These are phyloP conservation scores for Umbelopsis sp. DNA, from an alignment of 371 early-diverging fungal genomes.

Conservation along the genomic window DNA sequence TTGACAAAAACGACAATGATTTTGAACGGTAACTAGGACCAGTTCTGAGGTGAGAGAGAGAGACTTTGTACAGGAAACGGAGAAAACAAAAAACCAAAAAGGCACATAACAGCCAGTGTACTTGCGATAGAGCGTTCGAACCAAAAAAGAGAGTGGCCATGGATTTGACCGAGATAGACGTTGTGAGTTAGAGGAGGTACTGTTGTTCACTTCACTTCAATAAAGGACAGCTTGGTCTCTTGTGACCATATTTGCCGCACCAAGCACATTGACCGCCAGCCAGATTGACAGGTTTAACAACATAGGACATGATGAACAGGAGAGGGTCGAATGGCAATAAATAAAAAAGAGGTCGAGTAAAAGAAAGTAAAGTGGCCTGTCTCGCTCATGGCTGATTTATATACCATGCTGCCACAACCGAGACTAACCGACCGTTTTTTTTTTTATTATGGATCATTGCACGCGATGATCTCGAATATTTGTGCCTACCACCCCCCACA, in stretches of 20 bases:
- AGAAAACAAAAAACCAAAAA: too few species aligned
- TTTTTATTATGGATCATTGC: neutral
- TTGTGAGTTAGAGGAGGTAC: too few species aligned
- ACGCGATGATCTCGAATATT: constrained; percentile 9
- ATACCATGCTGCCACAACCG: too few species aligned
- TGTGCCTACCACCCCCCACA: constrained; percentile 4
- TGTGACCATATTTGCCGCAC: constrained; percentile 30
- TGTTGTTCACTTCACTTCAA: constrained; percentile 18
- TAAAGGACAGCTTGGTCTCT: constrained; percentile 24
- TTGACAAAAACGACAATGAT: neutral
- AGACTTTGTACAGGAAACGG: too few species aligned
- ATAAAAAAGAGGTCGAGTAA: neutral
- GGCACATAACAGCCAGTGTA: too few species aligned
- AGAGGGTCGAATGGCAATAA: neutral
- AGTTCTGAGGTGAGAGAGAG: too few species aligned
- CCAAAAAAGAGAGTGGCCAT: too few species aligned
- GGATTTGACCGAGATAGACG: too few species aligned
- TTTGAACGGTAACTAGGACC: too few species aligned
- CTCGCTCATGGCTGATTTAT: neutral
- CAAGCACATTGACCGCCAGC: constrained; percentile 29
- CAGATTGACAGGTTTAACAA: constrained; percentile 25
- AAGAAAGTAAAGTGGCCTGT: constrained; percentile 11
- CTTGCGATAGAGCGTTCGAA: too few species aligned
- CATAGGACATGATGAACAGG: constrained; percentile 17
- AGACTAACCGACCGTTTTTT: too few species aligned